Evolutionary conservation across 2,329 filamentous ascomycete genomes (phyloP).

Genomic region (Aspergillus ruber): DNA sequence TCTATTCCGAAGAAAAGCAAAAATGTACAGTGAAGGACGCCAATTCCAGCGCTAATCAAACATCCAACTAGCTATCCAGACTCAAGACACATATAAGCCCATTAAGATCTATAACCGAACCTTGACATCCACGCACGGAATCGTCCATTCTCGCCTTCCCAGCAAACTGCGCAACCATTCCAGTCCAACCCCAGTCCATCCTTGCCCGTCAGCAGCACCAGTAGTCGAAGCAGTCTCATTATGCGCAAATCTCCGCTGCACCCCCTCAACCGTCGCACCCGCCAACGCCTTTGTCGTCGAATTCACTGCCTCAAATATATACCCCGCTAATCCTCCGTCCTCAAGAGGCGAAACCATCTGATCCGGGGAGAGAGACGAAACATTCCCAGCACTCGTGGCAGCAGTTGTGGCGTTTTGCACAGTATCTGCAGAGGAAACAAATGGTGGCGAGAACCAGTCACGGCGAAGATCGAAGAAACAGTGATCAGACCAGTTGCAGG

Average conservation of each 20-base stretch:
- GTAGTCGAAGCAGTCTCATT: conserved; percentile 12
- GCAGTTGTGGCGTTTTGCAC: conserved; percentile 1
- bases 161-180: conserved; percentile 81
- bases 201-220: conserved; percentile 35
- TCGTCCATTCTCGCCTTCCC: conserved; percentile 77
- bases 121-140: conserved; percentile 86
- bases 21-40: no score
- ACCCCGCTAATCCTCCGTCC: conserved; percentile 29
- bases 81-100: background rate
- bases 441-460: conserved; percentile 88
- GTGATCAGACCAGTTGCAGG: conserved; percentile 80
- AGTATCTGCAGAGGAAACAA: conserved; percentile 28
- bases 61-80: background rate
- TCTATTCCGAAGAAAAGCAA: no score
- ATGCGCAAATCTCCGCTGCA: conserved; percentile 35
- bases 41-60: background rate
- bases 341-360: conserved; percentile 23
- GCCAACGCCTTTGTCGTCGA: conserved; percentile 64
- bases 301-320: conserved; percentile 50
- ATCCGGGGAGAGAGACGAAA: conserved; percentile 20
- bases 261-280: conserved; percentile 59
- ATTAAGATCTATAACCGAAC: conserved; percentile 56
- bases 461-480: conserved; percentile 89
- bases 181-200: conserved; percentile 70
- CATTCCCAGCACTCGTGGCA: background rate